These are phyloP conservation scores for Rhizopogon vesiculosus DNA, from an alignment of 768 basidiomycete genomes.

Conservation along the genomic window DNA sequence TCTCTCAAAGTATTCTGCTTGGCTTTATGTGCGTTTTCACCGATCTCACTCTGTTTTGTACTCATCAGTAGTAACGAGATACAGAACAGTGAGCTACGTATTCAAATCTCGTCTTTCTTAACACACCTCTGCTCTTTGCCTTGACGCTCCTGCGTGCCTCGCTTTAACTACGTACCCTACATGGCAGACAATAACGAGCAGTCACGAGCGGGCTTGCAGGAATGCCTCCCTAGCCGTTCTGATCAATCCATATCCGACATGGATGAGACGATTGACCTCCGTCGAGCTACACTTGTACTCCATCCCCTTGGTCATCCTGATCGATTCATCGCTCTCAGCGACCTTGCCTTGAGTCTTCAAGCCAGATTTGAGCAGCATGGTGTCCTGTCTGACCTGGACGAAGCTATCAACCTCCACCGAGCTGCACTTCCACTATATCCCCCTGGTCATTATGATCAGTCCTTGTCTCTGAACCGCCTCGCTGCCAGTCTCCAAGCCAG, in stretches of 20 bases:
- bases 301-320: background rate
- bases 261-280: background rate
- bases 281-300: background rate
- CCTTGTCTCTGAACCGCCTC: background rate
- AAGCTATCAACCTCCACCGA: background rate
- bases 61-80: too few species aligned
- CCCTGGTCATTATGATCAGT: background rate
- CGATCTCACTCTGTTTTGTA: too few species aligned
- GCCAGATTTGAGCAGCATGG: background rate
- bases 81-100: too few species aligned
- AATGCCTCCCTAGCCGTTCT: background rate
- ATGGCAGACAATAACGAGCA: background rate
- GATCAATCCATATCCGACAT: background rate
- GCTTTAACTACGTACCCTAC: too few species aligned
- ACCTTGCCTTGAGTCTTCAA: background rate
- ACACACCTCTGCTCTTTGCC: too few species aligned
- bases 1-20: too few species aligned
- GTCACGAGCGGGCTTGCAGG: background rate
- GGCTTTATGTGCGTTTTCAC: too few species aligned
- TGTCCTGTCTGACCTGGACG: background rate
- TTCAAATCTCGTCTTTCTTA: too few species aligned
- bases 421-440: background rate
- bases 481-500: constrained; percentile 1
- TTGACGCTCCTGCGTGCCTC: too few species aligned
- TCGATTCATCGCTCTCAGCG: background rate